Conservation (phyloP, 345 rosid genomes). For the Psidium guajava region DNA sequence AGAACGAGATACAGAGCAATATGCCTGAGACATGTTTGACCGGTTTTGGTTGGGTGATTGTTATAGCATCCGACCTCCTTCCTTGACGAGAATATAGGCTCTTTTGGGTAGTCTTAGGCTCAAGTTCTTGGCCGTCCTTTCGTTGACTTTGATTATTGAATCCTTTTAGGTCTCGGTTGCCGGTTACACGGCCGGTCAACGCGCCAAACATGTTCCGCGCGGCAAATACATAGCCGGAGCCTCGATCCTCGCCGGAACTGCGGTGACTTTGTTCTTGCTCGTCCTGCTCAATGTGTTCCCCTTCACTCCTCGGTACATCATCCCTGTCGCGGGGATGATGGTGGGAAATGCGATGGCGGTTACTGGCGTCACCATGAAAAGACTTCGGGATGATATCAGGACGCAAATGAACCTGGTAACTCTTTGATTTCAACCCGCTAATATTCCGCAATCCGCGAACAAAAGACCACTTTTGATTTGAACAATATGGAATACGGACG, state of each 20-base stretch:
- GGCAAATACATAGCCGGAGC: slow-evolving; percentile 68
- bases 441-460: background rate
- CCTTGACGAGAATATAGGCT: background rate
- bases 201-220: slow-evolving; percentile 75
- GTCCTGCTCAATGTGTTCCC: slow-evolving; percentile 67
- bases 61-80: background rate
- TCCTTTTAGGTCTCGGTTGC: slow-evolving; percentile 54
- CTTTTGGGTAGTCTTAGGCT: background rate
- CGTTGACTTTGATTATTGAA: background rate
- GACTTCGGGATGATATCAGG: slow-evolving; percentile 77
- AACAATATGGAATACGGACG: no score
- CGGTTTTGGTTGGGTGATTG: background rate
- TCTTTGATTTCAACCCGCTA: background rate
- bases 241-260: slow-evolving; percentile 58
- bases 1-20: background rate
- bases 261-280: slow-evolving; percentile 59
- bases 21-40: background rate
- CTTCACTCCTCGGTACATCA: slow-evolving; percentile 83
- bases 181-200: slow-evolving; percentile 77
- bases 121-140: background rate
- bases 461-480: background rate
- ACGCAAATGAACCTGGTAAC: slow-evolving; percentile 55
- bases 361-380: slow-evolving; percentile 92
- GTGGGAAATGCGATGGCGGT: slow-evolving; percentile 93
- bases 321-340: slow-evolving; percentile 91